These are phyloP conservation scores for Staphylotrichum longicolle DNA, from an alignment of 495 filamentous ascomycete genomes.

Conservation along the genomic window DNA sequence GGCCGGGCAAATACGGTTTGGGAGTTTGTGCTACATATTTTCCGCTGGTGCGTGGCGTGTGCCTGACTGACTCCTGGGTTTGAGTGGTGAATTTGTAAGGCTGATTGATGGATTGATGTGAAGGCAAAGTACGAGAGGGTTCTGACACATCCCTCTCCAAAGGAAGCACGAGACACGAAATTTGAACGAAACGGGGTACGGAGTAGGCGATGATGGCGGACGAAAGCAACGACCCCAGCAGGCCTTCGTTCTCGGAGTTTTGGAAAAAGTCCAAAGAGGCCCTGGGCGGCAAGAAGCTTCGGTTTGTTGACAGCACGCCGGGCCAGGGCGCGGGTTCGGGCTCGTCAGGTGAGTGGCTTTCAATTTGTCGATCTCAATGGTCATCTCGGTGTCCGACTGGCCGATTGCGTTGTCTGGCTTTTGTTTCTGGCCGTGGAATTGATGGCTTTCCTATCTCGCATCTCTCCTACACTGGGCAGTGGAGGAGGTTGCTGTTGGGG, in stretches of 20 bases:
- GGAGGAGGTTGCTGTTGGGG: background rate
- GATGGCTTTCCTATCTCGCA: background rate
- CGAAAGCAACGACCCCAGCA: background rate
- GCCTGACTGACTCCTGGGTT: no score
- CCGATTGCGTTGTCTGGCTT: no score
- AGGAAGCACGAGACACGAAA: no score
- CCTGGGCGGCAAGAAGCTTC: slow-evolving; percentile 28
- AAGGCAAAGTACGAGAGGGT: no score
- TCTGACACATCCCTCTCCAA: no score
- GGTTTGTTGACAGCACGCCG: slow-evolving; percentile 35
- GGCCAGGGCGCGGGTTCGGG: background rate
- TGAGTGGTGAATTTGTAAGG: no score
- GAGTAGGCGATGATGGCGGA: slow-evolving; percentile 7
- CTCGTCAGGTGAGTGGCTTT: slow-evolving; percentile 17
- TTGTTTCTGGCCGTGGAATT: background rate
- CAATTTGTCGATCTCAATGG: background rate
- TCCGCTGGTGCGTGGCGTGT: no score
- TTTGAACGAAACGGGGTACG: no score
- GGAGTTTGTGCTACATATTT: no score
- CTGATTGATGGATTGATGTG: no score
- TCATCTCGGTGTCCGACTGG: no score
- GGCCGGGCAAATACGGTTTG: no score
- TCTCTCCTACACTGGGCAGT: background rate
- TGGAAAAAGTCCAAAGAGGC: slow-evolving; percentile 41
- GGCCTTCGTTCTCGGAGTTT: slow-evolving; percentile 39